Percentiles rank a stretch among this genome's conserved stretches.
Conservation (phyloP, 208 protist species). For the Strigomonas galati region DNA sequence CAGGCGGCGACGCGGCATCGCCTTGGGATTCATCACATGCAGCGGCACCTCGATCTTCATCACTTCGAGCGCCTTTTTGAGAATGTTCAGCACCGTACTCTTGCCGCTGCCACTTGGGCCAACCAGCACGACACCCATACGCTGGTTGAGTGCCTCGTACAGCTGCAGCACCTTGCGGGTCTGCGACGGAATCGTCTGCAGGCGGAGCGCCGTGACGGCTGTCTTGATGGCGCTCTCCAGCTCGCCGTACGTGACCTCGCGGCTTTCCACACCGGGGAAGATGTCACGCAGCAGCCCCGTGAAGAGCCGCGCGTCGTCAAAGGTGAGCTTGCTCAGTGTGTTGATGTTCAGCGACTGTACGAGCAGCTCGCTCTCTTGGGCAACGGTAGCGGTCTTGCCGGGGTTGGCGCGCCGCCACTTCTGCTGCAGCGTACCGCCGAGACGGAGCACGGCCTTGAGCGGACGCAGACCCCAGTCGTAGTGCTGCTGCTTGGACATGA, state of each 20-base stretch:
- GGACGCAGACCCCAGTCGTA: conserved; percentile 98
- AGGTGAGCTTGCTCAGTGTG: conserved; percentile 97
- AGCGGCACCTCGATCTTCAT: conserved; percentile 73
- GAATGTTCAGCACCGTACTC: conserved; percentile 81
- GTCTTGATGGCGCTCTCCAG: conserved; percentile 76
- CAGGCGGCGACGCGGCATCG: conserved; percentile 90
- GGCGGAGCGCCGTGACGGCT: conserved; percentile 53
- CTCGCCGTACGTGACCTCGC: conserved; percentile 76
- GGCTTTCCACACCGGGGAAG: conserved; percentile 66
- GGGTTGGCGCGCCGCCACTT: conserved; percentile 62
- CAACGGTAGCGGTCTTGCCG: conserved; percentile 65
- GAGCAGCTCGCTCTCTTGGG: conserved; percentile 89
- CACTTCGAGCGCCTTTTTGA: conserved; percentile 78
- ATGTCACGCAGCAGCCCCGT: conserved; percentile 88
- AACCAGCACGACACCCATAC: conserved; percentile 93
- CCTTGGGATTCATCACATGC: conserved; percentile 93
- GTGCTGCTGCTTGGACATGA: conserved; percentile 97
- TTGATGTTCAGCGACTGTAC: conserved; percentile 96
- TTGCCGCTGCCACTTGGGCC: conserved; percentile 93
- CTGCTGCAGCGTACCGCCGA: conserved; percentile 85
- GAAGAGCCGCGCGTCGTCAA: conserved; percentile 96
- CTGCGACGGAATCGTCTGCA: conserved; percentile 72
- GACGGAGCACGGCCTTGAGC: conserved; percentile 95
- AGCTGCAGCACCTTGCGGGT: conserved; percentile 91
- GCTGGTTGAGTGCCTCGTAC: conserved; percentile 92